Conservation (phyloP, 1,284 basidiomycete genomes). For the Ceratobasidium sp. region DNA sequence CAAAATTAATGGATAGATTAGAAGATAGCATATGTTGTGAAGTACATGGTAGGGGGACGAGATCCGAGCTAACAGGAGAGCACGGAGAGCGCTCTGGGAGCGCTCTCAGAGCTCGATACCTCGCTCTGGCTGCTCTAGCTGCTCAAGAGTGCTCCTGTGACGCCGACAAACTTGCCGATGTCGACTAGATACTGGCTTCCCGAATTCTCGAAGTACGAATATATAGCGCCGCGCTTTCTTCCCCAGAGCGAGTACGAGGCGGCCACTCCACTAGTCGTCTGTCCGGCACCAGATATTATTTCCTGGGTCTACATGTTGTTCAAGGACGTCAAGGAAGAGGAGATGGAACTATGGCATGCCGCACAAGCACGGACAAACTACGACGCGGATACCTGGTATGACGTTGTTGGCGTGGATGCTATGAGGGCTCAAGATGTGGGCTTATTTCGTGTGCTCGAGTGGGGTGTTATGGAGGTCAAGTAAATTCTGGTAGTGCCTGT, state of each 20-base stretch:
- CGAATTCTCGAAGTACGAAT: constrained; percentile 58
- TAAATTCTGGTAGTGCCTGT: no score
- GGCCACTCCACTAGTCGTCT: constrained; percentile 59
- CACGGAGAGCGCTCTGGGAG: no score
- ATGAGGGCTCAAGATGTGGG: constrained; percentile 49
- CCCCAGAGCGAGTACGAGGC: constrained; percentile 60
- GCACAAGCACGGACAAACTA: constrained; percentile 51
- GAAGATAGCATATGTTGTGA: no score
- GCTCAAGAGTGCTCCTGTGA: constrained; percentile 52
- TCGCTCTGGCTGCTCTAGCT: constrained; percentile 62
- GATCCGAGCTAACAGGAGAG: no score
- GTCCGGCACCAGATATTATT: constrained; percentile 61
- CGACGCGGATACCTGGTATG: no score
- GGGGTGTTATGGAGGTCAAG: constrained; percentile 59
- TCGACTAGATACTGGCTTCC: constrained; percentile 59
- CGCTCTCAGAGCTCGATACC: no score
- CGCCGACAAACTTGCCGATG: constrained; percentile 60
- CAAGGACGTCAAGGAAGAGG: constrained; percentile 56
- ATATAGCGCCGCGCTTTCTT: constrained; percentile 64
- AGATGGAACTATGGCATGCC: constrained; percentile 51
- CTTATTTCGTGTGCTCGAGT: constrained; percentile 58
- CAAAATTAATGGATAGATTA: no score
- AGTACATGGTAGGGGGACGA: no score
- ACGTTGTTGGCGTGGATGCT: constrained; percentile 54
- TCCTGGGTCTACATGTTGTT: constrained; percentile 66